Conservation (phyloP, 2,329 filamentous ascomycete species). For the Xylaria polymorpha region DNA sequence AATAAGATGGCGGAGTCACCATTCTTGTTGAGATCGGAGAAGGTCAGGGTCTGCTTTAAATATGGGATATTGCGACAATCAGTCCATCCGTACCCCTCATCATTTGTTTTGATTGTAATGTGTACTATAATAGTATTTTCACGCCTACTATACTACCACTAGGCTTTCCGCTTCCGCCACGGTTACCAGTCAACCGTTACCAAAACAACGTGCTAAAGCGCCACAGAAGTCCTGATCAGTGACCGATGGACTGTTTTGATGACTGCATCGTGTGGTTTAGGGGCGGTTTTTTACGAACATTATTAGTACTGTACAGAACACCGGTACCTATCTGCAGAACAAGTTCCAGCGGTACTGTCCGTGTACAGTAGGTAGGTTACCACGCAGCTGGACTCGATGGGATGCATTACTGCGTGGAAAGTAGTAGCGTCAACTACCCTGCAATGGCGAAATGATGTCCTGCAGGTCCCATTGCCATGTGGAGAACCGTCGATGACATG, state of each 20-base stretch:
- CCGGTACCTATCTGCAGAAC: not conserved
- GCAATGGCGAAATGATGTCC: constrained; percentile 45
- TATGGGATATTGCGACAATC: constrained; percentile 28
- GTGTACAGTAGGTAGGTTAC: constrained; percentile 6
- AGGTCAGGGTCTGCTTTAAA: constrained; percentile 32
- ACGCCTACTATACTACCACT: not conserved
- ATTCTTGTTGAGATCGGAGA: constrained; percentile 1
- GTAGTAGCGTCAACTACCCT: constrained; percentile 25
- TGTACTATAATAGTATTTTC: not conserved
- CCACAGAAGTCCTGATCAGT: constrained; percentile 19
- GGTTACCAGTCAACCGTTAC: constrained; percentile 16
- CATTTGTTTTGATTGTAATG: constrained; percentile 31
- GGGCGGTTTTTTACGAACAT: not conserved
- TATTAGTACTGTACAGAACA: not conserved
- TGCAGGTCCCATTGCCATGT: constrained; percentile 30
- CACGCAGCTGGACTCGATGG: constrained; percentile 2
- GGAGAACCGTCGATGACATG: constrained; percentile 10
- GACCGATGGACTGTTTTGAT: constrained; percentile 29
- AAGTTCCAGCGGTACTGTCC: not conserved
- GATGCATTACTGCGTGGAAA: not conserved
- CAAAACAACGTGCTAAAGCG: constrained; percentile 13
- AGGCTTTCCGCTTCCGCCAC: constrained; percentile 3
- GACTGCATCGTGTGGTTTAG: constrained; percentile 29
- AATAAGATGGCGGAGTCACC: constrained; percentile 26
- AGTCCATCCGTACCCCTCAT: constrained; percentile 13